Evolutionary conservation across 345 rosid genomes (phyloP), one percentile per base, ranked within the genome.

Genomic region (Salix arbutifolia): DNA sequence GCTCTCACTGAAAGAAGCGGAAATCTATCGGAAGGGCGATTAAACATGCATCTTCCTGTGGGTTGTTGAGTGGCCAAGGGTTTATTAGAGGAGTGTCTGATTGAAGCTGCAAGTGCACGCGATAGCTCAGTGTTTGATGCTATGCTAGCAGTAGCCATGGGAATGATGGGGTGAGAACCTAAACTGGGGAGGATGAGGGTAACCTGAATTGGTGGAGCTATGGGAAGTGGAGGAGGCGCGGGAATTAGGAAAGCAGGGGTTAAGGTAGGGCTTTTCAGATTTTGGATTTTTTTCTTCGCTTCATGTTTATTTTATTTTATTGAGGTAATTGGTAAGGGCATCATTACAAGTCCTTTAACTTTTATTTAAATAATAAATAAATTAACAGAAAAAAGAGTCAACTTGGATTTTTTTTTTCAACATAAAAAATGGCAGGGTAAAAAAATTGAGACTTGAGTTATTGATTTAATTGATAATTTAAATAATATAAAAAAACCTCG

Each of bases 111-210:
- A 5, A 73, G 28, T 31, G n/a, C 74, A 42, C 74, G 66, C 14
- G 56, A 68, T 46, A 74, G 9, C 64, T 78, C 76, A 3, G 67
- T 28, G 72, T 67, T 72, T n/a, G 76, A 25, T 0, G 71, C 71
- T 67, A 67, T 44, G 67, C 8, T 30, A 4, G 67, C 52, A 42
- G 76, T 52, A 31, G 76, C 58, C 72, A 66, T 78, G 11, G 56
- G 72, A 13, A 19, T 42, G 30, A 12, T 5, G 38, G 65, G 46
- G 31, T 17, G 70, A 2, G 6, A n/a, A 6, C 21, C 38, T 16
- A 17, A 16, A 3, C 31, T 6, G 5, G 68, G 68, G 35, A 65
- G 38, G 35, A 21, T 65, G 46, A 42, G 46, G 46, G 14, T 42
- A 11, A 11, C 46, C 46, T 42, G 46, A 2, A 42, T 9, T 19